phyloP scores from a whole-genome alignment of 805 yeast genomes.

The Candida maesae region DNA sequence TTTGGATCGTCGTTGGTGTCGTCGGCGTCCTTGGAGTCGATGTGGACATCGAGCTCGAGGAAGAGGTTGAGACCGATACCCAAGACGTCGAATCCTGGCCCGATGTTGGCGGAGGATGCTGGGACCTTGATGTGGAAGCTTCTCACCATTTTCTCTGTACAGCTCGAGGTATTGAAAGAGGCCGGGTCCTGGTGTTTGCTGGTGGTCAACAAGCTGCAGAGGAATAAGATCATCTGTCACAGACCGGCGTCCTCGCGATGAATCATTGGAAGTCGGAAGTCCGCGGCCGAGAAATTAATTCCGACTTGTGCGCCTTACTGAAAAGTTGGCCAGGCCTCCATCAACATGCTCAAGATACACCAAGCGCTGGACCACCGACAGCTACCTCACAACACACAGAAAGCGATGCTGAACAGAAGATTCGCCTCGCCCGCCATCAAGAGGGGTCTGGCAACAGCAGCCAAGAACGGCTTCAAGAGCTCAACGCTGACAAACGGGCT shows the following conservation, averaged over 20 bases:
- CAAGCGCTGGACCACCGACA: too few species aligned
- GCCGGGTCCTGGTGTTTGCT: too few species aligned
- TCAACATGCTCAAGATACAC: neutral
- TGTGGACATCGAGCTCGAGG: conserved; percentile 62
- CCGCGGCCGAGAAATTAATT: too few species aligned
- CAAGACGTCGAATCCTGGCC: conserved; percentile 96
- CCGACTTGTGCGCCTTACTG: neutral
- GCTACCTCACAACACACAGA: neutral
- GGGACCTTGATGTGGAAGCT: conserved; percentile 73
- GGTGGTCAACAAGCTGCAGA: neutral
- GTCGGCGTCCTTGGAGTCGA: conserved; percentile 47
- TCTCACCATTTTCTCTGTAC: too few species aligned
- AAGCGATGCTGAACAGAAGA: conserved; percentile 15
- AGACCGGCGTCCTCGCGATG: too few species aligned
- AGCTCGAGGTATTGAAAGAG: too few species aligned
- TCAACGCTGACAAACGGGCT: conserved; percentile 69
- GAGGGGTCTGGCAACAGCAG: conserved; percentile 22
- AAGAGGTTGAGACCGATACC: conserved; percentile 84
- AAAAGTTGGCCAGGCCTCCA: neutral
- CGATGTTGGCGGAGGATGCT: conserved; percentile 96
- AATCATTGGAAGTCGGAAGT: too few species aligned
- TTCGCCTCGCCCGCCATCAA: neutral
- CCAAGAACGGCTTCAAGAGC: conserved; percentile 20
- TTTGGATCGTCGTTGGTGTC: conserved; percentile 56
- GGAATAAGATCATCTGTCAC: too few species aligned